Conservation (phyloP, 768 basidiomycete species). For the Tricholoma sp. region DNA sequence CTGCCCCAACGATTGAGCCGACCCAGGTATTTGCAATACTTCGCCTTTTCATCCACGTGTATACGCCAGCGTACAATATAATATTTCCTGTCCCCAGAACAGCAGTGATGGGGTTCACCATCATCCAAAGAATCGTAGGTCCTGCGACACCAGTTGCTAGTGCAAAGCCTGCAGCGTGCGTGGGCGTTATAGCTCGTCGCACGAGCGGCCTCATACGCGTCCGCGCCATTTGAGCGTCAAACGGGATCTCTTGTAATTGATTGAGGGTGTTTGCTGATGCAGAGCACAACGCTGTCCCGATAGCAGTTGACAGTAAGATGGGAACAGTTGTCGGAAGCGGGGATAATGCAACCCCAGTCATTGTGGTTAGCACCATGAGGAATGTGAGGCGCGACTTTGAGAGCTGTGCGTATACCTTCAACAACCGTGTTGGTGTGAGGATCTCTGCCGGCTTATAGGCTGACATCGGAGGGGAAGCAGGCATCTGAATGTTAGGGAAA, state of each 20-base stretch:
- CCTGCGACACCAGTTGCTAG: slow-evolving; percentile 72
- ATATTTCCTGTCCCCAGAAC: slow-evolving; percentile 80
- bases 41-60: slow-evolving; percentile 89
- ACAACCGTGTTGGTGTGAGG: slow-evolving; percentile 46
- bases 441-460: slow-evolving; percentile 33
- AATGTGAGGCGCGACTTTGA: slow-evolving; percentile 81
- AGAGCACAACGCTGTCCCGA: slow-evolving; percentile 87
- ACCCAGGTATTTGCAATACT: slow-evolving; percentile 89
- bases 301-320: slow-evolving; percentile 77
- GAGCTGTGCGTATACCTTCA: slow-evolving; percentile 72
- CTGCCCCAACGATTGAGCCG: slow-evolving; percentile 84
- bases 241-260: slow-evolving; percentile 90
- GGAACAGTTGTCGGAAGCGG: slow-evolving; percentile 83
- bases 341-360: slow-evolving; percentile 90
- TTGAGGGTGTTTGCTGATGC: slow-evolving; percentile 94
- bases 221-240: slow-evolving; percentile 94
- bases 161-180: slow-evolving; percentile 83
- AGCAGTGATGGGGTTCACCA: slow-evolving; percentile 86
- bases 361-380: slow-evolving; percentile 82
- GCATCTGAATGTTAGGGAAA: slow-evolving; percentile 9
- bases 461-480: slow-evolving; percentile 14
- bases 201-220: slow-evolving; percentile 87
- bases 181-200: slow-evolving; percentile 73
- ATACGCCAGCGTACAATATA: slow-evolving; percentile 82
- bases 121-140: slow-evolving; percentile 67